Percentiles rank a stretch among this genome's conserved stretches.
These are phyloP conservation scores for Alternaria dauci DNA, from an alignment of 2,329 filamentous ascomycete species.

Conservation along the genomic window DNA sequence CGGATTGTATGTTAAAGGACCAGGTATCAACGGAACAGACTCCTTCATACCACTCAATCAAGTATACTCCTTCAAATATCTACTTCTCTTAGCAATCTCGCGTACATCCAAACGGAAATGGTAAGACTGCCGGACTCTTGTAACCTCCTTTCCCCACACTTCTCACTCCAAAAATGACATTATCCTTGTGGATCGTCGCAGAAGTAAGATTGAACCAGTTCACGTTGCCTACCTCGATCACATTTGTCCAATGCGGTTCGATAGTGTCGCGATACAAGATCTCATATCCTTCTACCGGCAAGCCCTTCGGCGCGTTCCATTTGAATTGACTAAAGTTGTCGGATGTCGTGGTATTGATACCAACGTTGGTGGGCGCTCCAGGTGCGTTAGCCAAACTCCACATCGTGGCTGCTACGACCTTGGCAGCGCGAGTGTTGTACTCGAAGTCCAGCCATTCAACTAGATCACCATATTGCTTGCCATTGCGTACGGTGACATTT, in stretches of 20 bases:
- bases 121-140: slow-evolving; percentile 57
- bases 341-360: slow-evolving; percentile 53
- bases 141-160: slow-evolving; percentile 58
- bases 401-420: slow-evolving; percentile 61
- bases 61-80: no score
- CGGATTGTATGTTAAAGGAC: neutral
- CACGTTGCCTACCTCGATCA: slow-evolving; percentile 57
- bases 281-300: slow-evolving; percentile 58
- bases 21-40: no score
- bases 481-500: slow-evolving; percentile 57
- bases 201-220: slow-evolving; percentile 49
- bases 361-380: slow-evolving; percentile 57
- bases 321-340: slow-evolving; percentile 59
- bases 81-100: slow-evolving; percentile 22
- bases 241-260: slow-evolving; percentile 59
- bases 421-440: slow-evolving; percentile 61
- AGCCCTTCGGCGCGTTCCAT: slow-evolving; percentile 55
- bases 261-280: slow-evolving; percentile 62
- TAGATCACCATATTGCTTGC: slow-evolving; percentile 62
- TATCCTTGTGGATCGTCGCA: slow-evolving; percentile 62
- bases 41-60: no score
- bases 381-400: slow-evolving; percentile 63
- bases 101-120: slow-evolving; percentile 43
- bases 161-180: slow-evolving; percentile 63
- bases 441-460: slow-evolving; percentile 63